Evolutionary conservation across 139 green algal species (phyloP).

Genomic region (Tetraselmis striata): DNA sequence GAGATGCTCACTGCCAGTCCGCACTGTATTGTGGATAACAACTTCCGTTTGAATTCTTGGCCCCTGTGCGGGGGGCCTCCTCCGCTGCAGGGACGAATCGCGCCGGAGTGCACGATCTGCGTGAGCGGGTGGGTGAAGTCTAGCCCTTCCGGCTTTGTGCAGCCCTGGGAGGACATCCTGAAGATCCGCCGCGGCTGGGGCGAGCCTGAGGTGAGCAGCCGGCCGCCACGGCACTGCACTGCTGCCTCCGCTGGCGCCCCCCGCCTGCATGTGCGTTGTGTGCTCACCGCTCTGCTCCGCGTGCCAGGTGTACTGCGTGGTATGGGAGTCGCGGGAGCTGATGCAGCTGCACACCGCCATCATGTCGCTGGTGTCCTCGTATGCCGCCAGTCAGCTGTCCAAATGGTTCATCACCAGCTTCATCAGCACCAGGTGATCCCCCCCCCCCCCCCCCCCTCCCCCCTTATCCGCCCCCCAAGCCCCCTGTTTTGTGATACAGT

Average conservation of each 20-base stretch:
- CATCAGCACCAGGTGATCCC: not conserved
- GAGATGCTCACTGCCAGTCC: too few species aligned
- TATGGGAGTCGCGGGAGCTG: not conserved
- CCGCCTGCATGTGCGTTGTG: too few species aligned
- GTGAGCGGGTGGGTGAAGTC: not conserved
- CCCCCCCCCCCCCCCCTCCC: too few species aligned
- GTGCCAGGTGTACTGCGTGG: not conserved
- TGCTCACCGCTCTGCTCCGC: too few species aligned
- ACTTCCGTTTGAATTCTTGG: too few species aligned
- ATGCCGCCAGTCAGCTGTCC: not conserved
- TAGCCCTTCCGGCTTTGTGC: not conserved
- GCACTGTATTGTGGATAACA: too few species aligned
- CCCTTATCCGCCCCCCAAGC: too few species aligned
- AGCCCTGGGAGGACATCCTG: not conserved
- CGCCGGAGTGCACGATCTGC: not conserved
- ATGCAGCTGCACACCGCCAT: not conserved
- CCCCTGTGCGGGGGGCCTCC: too few species aligned
- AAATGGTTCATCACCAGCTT: not conserved
- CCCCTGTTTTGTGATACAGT: too few species aligned
- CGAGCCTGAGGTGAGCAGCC: not conserved
- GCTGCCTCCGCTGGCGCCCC: too few species aligned
- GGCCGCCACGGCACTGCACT: too few species aligned
- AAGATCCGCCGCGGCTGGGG: not conserved
- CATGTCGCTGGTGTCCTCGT: not conserved
- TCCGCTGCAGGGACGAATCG: not conserved